These are phyloP conservation scores for Capsicum rhomboideum DNA, from an alignment of 257 asterid species.

Conservation along the genomic window DNA sequence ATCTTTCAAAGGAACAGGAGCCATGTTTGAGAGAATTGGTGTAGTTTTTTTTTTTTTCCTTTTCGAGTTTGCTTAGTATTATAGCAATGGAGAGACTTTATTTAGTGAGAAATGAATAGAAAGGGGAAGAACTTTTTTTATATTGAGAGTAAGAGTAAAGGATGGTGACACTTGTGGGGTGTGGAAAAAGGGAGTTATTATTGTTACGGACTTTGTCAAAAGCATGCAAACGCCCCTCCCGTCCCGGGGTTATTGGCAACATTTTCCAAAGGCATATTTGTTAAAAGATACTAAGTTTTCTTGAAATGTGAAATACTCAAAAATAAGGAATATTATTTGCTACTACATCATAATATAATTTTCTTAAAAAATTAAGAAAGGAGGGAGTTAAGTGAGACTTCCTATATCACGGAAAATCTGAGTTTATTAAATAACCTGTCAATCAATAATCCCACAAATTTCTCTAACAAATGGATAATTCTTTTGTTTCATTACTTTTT, in stretches of 20 bases:
- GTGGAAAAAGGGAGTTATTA: neutral
- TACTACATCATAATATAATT: too few relatives aligned
- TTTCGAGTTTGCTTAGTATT: neutral
- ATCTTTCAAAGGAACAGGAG: conserved; percentile 49
- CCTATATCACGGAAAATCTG: too few relatives aligned
- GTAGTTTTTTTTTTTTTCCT: neutral
- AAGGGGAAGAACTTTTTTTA: conserved; percentile 4
- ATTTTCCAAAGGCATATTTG: too few relatives aligned
- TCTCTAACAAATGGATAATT: too few relatives aligned
- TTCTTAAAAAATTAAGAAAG: too few relatives aligned
- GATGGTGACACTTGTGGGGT: conserved; percentile 15
- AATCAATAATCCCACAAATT: too few relatives aligned
- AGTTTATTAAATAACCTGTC: too few relatives aligned
- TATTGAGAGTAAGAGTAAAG: neutral
- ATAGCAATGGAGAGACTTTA: neutral
- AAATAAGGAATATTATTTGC: too few relatives aligned
- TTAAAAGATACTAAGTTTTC: too few relatives aligned
- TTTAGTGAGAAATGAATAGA: neutral
- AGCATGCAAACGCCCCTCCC: neutral
- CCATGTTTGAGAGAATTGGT: conserved; percentile 20
- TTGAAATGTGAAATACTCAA: too few relatives aligned
- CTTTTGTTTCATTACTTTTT: too few relatives aligned
- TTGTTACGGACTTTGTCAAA: conserved; percentile 46
- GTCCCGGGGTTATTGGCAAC: conserved; percentile 15
- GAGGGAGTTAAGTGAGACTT: too few relatives aligned